Conservation (phyloP, 305 asterid species). For the Nicotiana rustica region DNA sequence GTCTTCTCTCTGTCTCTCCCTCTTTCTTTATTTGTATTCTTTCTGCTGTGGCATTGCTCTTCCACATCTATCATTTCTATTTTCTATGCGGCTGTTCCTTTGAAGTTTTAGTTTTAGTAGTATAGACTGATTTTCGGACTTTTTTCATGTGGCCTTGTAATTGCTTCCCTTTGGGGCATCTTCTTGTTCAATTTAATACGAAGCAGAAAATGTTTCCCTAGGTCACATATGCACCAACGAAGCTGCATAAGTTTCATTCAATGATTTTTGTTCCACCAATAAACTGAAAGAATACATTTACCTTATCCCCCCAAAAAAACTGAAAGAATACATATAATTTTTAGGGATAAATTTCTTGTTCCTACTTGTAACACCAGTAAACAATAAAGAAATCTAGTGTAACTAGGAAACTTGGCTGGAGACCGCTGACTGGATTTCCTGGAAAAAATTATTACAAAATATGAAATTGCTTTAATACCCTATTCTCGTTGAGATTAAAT, state of each 20-base stretch:
- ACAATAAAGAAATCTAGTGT: neutral
- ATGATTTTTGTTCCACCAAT: neutral
- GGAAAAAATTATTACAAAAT: neutral
- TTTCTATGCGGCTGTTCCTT: conserved; percentile 12
- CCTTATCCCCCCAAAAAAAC: too few species aligned
- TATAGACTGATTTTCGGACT: neutral
- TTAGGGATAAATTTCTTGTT: neutral
- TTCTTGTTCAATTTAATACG: neutral
- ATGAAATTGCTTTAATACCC: neutral
- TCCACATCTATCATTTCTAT: conserved; percentile 23
- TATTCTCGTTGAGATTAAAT: neutral
- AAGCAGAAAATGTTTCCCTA: conserved; percentile 15
- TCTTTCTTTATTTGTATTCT: conserved; percentile 26
- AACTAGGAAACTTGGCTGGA: neutral
- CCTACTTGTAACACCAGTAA: neutral
- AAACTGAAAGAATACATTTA: neutral
- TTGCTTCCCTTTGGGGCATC: conserved; percentile 5
- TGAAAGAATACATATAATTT: neutral
- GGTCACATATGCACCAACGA: conserved; percentile 6
- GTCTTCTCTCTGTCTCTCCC: neutral
- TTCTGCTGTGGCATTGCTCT: conserved; percentile 13
- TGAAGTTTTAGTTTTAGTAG: conserved; percentile 13
- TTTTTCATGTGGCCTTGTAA: conserved; percentile 12
- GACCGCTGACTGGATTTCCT: neutral
- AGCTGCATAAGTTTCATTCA: neutral